Percentiles rank a stretch among this genome's conserved stretches.
Evolutionary conservation across 139 green algal genomes (phyloP).

Genomic region (Chlorella sp.): DNA sequence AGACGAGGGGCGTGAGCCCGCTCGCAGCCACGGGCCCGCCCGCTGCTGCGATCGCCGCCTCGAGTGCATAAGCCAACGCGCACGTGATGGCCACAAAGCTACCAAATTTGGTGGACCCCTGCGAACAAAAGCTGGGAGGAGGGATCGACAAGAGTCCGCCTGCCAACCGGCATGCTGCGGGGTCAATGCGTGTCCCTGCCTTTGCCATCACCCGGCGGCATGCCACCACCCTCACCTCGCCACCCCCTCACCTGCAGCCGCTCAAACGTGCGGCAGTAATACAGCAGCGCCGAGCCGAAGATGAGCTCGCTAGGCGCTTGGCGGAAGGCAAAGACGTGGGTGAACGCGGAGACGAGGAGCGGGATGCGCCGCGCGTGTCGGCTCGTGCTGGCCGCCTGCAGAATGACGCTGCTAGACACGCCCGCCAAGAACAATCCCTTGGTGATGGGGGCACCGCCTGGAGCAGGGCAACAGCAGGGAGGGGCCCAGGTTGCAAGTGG

Average conservation of each 20-base stretch:
- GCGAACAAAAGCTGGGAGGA: no score
- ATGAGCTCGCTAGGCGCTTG: slow-evolving; percentile 59
- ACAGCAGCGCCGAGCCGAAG: slow-evolving; percentile 50
- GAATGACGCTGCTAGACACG: slow-evolving; percentile 38
- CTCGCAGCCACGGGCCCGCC: slow-evolving; percentile 6
- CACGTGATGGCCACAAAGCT: slow-evolving; percentile 38
- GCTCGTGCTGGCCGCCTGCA: slow-evolving; percentile 28
- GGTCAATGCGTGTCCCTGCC: no score
- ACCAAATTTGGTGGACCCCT: slow-evolving; percentile 55
- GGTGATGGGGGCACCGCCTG: slow-evolving; percentile 56
- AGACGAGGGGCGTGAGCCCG: slow-evolving; percentile 58
- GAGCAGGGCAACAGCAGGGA: background rate
- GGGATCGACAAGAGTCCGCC: no score
- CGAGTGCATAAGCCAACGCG: slow-evolving; percentile 38
- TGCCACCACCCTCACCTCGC: background rate
- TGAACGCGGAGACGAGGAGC: slow-evolving; percentile 24
- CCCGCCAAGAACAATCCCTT: slow-evolving; percentile 58
- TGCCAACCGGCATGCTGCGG: no score
- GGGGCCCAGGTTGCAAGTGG: no score
- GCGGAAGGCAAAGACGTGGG: slow-evolving; percentile 43
- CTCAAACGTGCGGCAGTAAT: slow-evolving; percentile 69
- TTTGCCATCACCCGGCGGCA: background rate
- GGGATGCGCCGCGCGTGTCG: slow-evolving; percentile 29
- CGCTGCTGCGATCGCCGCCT: slow-evolving; percentile 24
- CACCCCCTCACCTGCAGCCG: slow-evolving; percentile 52